phyloP scores from a whole-genome alignment of 2,329 filamentous ascomycete species.

The Nothomitra cinnamomea region DNA sequence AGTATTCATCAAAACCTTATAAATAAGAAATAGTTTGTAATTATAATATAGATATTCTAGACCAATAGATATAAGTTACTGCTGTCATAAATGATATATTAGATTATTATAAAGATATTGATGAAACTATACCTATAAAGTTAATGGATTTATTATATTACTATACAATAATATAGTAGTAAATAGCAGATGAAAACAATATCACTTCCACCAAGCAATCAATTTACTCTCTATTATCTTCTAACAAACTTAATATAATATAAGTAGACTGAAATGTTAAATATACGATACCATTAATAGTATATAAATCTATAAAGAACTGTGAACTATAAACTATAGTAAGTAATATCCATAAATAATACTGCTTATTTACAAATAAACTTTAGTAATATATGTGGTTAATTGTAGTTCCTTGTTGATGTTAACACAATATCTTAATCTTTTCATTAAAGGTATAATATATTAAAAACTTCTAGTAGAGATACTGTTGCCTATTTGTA shows the following conservation, averaged over 20 bases:
- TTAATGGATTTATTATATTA: not conserved
- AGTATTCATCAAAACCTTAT: not conserved
- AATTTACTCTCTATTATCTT: conserved; percentile 1
- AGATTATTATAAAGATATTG: not conserved
- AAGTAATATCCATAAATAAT: not conserved
- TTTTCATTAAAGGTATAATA: not conserved
- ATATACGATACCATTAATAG: not conserved
- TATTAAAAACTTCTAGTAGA: not conserved
- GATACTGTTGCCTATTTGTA: not conserved
- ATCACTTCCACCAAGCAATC: not conserved
- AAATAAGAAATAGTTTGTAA: conserved; percentile 1
- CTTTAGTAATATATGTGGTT: not conserved
- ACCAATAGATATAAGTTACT: not conserved
- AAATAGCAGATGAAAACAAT: not conserved
- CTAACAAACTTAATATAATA: not conserved
- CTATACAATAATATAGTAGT: not conserved
- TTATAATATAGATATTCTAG: not conserved
- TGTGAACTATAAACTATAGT: not conserved
- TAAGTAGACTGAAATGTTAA: not conserved
- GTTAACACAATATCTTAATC: not conserved
- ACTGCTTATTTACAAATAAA: not conserved
- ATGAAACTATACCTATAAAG: not conserved
- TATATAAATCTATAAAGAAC: not conserved
- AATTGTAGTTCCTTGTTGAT: not conserved
- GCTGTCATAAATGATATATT: not conserved